Percentiles rank a stretch among this genome's conserved stretches.
These are phyloP conservation scores for Meira nashicola DNA, from an alignment of 1,284 basidiomycete genomes.

Conservation along the genomic window DNA sequence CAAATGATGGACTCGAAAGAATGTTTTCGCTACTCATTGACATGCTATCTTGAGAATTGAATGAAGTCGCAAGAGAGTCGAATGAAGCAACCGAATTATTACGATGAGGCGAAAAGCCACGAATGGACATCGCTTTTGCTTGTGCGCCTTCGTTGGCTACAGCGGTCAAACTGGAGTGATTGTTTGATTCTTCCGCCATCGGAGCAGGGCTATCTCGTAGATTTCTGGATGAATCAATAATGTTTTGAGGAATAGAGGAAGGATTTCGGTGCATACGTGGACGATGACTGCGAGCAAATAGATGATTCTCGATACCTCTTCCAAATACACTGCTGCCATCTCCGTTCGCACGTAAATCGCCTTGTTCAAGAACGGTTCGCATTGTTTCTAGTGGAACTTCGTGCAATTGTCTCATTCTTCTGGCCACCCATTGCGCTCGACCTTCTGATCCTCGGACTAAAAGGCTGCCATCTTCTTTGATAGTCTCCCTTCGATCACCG, in stretches of 20 bases:
- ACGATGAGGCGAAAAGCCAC: constrained; percentile 21
- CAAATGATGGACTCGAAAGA: background rate
- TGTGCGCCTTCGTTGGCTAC: constrained; percentile 11
- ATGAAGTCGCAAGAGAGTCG: constrained; percentile 49
- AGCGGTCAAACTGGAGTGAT: constrained; percentile 12
- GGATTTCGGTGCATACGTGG: constrained; percentile 14
- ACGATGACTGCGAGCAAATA: constrained; percentile 46
- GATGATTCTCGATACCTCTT: constrained; percentile 48
- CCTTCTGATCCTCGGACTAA: constrained; percentile 38
- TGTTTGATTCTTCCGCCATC: constrained; percentile 22
- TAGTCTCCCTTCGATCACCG: constrained; percentile 30
- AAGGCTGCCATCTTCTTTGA: constrained; percentile 25
- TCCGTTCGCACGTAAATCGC: constrained; percentile 37
- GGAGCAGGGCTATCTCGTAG: constrained; percentile 34
- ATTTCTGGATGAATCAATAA: constrained; percentile 1
- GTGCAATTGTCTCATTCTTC: constrained; percentile 51
- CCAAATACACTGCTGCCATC: constrained; percentile 40
- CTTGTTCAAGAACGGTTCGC: constrained; percentile 48
- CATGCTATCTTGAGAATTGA: constrained; percentile 29
- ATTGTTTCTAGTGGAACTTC: constrained; percentile 51
- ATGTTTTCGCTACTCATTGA: background rate
- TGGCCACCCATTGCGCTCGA: constrained; percentile 46
- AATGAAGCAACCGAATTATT: constrained; percentile 47
- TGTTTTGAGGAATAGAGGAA: background rate
- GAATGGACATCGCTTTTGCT: constrained; percentile 5